Percentiles rank a stretch among this genome's conserved stretches.
These are phyloP conservation scores for Testicularia cyperi DNA, from an alignment of 1,284 basidiomycete genomes.

Conservation along the genomic window DNA sequence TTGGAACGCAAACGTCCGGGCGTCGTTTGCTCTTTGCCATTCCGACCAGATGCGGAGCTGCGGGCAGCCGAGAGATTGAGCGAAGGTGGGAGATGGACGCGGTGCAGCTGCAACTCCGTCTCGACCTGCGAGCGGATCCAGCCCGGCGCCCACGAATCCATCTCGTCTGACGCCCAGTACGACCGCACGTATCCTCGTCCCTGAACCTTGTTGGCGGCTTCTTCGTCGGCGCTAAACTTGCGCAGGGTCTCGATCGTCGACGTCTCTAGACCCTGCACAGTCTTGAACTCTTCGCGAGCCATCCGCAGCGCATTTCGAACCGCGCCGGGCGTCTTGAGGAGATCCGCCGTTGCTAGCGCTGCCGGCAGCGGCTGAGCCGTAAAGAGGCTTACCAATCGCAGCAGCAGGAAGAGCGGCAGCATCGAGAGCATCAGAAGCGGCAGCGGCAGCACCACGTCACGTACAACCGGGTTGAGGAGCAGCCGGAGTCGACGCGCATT, in stretches of 20 bases:
- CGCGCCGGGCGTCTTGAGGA: slow-evolving; percentile 29
- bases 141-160: slow-evolving; percentile 31
- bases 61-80: neutral
- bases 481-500: slow-evolving; percentile 30
- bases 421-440: slow-evolving; percentile 33
- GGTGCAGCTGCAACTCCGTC: slow-evolving; percentile 9
- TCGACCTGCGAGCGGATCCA: slow-evolving; percentile 41
- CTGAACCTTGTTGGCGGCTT: slow-evolving; percentile 2
- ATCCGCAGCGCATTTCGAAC: slow-evolving; percentile 37
- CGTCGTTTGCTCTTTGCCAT: neutral
- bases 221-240: slow-evolving; percentile 2
- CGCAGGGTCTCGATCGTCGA: slow-evolving; percentile 9
- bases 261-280: slow-evolving; percentile 12
- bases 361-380: slow-evolving; percentile 17
- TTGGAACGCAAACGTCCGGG: neutral
- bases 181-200: neutral
- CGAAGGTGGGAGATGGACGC: slow-evolving; percentile 9
- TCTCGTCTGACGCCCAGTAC: slow-evolving; percentile 18
- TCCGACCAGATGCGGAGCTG: slow-evolving; percentile 1
- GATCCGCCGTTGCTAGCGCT: slow-evolving; percentile 28
- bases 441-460: slow-evolving; percentile 13
- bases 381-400: slow-evolving; percentile 18
- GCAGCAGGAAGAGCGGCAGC: slow-evolving; percentile 27
- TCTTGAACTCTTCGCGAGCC: slow-evolving; percentile 43
- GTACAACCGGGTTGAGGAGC: slow-evolving; percentile 11